Base-by-base conservation (phyloP, 164 flowering plant genomes). In the Kalanchoe fedtschenkoi region DNA sequence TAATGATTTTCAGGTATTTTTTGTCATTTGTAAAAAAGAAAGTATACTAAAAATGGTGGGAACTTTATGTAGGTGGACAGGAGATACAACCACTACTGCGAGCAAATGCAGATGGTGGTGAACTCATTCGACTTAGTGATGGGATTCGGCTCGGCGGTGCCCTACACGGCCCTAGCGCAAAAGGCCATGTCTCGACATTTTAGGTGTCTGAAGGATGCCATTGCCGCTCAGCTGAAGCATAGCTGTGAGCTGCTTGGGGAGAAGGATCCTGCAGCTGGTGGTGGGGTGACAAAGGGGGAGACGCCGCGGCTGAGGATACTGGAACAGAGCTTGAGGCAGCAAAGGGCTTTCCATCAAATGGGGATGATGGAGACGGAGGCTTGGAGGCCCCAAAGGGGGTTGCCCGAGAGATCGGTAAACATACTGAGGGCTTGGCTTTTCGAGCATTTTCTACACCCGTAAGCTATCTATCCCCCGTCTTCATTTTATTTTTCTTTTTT, bases 371-470 rank as follows among this genome's bases (percentile, higher is more conserved):
- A 95, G 21, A 95, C 86, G 71, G 99, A 95, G 70, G 88, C 99
- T 14, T 95, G 99, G 99, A 77, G 97, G 22, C 97, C 97, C 15
- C 99, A 91, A 66, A 70, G 99, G 60, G 97, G 99, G 46, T 62
- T 95, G 71, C 99, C 97, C 15, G 99, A 95, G 57, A 78, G 96
- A 16, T 91, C 97, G 34, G 96, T 95, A 79, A 89, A 84, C 76
- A 82, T 91, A 66, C 68, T 95, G 60, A 78, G 99, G 68, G 85
- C 99, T 34, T 95, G 99, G 97, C 99, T 95, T 68, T 95, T 95
- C 34, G 99, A 95, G 68, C 99, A 95, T 75, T 95, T 95, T 73
- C 88, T 95, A 62, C 89, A 95, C 64, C 99, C 97, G 99, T 95
- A 87, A 65, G 96, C 83, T 6, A 6, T 24, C 64, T 28, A n/a